Percentiles rank a stretch among this genome's conserved stretches.
These are phyloP conservation scores for Cerioporus squamosus DNA, from an alignment of 1,284 basidiomycete species.

Conservation along the genomic window DNA sequence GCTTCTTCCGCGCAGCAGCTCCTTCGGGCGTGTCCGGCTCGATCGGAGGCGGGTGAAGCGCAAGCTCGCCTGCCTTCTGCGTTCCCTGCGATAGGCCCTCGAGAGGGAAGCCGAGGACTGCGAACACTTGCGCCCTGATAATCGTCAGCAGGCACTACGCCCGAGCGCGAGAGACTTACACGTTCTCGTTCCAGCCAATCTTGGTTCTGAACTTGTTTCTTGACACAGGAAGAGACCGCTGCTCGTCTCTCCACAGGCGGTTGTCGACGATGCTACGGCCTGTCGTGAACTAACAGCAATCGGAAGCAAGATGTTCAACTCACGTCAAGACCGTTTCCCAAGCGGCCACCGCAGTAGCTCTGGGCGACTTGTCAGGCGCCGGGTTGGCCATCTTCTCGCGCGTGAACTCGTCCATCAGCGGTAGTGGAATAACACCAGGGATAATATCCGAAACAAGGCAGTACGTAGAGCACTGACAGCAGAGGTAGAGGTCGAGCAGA, in stretches of 20 bases:
- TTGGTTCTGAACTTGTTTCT: slow-evolving; percentile 62
- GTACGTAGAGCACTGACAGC: slow-evolving; percentile 80
- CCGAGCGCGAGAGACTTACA: slow-evolving; percentile 48
- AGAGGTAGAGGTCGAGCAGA: slow-evolving; percentile 77
- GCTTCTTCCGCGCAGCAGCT: slow-evolving; percentile 54
- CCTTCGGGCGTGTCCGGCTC: slow-evolving; percentile 51
- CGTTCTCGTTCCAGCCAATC: slow-evolving; percentile 64
- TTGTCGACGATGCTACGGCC: slow-evolving; percentile 63
- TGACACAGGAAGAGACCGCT: slow-evolving; percentile 55
- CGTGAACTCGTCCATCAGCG: slow-evolving; percentile 49
- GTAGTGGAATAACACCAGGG: slow-evolving; percentile 68
- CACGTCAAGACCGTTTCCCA: slow-evolving; percentile 74
- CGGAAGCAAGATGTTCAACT: slow-evolving; percentile 27
- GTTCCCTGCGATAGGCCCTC: slow-evolving; percentile 20
- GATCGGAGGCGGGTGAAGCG: slow-evolving; percentile 58
- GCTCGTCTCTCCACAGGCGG: slow-evolving; percentile 72
- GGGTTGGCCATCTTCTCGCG: slow-evolving; percentile 48
- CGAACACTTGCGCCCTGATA: slow-evolving; percentile 57
- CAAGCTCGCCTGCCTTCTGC: slow-evolving; percentile 34
- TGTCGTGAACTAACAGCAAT: not conserved
- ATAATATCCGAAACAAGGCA: slow-evolving; percentile 70
- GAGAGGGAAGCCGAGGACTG: slow-evolving; percentile 57
- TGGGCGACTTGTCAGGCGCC: slow-evolving; percentile 43
- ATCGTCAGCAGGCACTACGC: slow-evolving; percentile 3
- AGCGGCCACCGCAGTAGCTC: slow-evolving; percentile 55